A percentile compares a stretch with the other conserved stretches of the same genome.
Conservation (phyloP, 352 stramenopile genomes). For the Phytophthora cajani region DNA sequence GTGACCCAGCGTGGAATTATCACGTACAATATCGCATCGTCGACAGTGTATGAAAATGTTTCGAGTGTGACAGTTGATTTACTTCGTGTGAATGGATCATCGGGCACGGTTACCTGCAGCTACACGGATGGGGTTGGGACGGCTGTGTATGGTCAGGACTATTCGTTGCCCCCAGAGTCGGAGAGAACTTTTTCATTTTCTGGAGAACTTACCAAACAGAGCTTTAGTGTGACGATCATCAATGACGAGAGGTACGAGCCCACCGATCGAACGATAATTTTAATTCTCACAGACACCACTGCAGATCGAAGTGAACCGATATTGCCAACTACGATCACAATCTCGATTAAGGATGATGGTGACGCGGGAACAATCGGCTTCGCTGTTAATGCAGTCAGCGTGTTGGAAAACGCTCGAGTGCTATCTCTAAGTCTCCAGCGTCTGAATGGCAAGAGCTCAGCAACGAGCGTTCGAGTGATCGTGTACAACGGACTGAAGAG, state of each 20-base stretch:
- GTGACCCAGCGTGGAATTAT: slow-evolving; percentile 53
- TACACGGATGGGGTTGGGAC: slow-evolving; percentile 33
- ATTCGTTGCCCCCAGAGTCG: slow-evolving; percentile 23
- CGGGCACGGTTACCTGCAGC: slow-evolving; percentile 48
- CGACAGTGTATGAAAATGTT: slow-evolving; percentile 53
- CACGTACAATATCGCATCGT: slow-evolving; percentile 20
- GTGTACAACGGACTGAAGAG: slow-evolving; percentile 2
- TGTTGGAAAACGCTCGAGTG: slow-evolving; percentile 35
- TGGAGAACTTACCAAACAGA: slow-evolving; percentile 41
- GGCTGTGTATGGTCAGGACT: slow-evolving; percentile 45
- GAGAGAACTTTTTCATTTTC: slow-evolving; percentile 41
- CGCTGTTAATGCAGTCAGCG: slow-evolving; percentile 12
- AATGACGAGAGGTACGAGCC: slow-evolving; percentile 52
- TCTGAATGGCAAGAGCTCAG: slow-evolving; percentile 40
- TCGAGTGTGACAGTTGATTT: slow-evolving; percentile 42
- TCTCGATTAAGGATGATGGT: slow-evolving; percentile 61
- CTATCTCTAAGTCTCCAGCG: slow-evolving; percentile 45
- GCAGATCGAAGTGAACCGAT: slow-evolving; percentile 36
- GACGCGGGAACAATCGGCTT: slow-evolving; percentile 66
- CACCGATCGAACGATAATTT: slow-evolving; percentile 24
- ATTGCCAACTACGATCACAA: slow-evolving; percentile 12
- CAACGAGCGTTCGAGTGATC: slow-evolving; percentile 34
- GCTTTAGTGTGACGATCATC: slow-evolving; percentile 49
- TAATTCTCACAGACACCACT: slow-evolving; percentile 54
- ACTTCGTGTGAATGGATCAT: slow-evolving; percentile 55